Percentiles rank a stretch among this genome's conserved stretches.
Conservation (phyloP, 805 yeast species). For the Cyberlindnera samutprakarnensis region DNA sequence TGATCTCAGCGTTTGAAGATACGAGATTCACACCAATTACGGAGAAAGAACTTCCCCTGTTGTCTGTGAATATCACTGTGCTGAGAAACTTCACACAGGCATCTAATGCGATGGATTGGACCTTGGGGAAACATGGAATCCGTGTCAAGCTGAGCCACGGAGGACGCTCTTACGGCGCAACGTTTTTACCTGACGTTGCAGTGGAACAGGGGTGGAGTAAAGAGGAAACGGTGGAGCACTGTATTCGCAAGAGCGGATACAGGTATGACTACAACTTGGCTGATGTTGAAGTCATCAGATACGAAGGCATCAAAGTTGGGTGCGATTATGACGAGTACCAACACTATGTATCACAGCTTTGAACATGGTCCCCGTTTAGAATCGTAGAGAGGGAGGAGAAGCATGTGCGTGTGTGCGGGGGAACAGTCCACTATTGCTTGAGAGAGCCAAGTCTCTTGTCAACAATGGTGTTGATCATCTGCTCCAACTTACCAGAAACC, state of each 20-base stretch:
- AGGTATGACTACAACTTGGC: constrained; percentile 26
- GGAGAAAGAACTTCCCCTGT: constrained; percentile 40
- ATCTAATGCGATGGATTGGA: constrained; percentile 61
- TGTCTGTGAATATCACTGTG: constrained; percentile 51
- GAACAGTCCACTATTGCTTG: no score
- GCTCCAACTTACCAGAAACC: constrained; percentile 22
- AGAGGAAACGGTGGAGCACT: constrained; percentile 57
- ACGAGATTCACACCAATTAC: constrained; percentile 65
- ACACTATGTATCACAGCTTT: constrained; percentile 6
- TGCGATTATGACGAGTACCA: constrained; percentile 34
- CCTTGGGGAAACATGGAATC: constrained; percentile 76
- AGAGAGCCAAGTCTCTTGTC: constrained; percentile 30
- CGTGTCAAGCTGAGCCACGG: constrained; percentile 41
- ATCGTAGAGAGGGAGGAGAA: no score
- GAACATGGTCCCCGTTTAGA: background rate
- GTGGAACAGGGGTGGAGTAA: constrained; percentile 79
- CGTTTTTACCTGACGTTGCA: constrained; percentile 89
- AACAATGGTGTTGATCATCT: constrained; percentile 25
- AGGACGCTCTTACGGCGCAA: constrained; percentile 49
- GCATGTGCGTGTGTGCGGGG: no score
- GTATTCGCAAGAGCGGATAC: constrained; percentile 68
- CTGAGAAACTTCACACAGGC: constrained; percentile 50
- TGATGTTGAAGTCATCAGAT: constrained; percentile 41
- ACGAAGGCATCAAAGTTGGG: constrained; percentile 44
- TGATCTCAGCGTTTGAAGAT: constrained; percentile 61